Conservation (phyloP, 148 eudicot species). For the Tetragonia tetragonoides region DNA sequence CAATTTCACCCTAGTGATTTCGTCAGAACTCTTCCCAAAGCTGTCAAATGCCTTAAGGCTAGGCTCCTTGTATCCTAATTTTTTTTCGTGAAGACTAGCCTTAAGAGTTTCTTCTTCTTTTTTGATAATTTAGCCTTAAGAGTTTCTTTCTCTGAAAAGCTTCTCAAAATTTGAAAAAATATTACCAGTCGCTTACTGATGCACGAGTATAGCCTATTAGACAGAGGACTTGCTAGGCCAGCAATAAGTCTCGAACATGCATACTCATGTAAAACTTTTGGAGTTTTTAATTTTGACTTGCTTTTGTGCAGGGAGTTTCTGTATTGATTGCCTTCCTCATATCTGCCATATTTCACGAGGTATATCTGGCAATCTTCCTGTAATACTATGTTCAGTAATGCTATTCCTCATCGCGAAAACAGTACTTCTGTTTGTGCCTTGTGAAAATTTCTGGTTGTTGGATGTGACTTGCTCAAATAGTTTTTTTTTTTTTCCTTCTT, state of each 20-base stretch:
- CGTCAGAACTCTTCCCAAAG: neutral
- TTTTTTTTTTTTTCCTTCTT: no score
- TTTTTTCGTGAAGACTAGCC: no score
- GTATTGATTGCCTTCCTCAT: constrained; percentile 72
- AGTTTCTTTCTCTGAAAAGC: neutral
- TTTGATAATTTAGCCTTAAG: neutral
- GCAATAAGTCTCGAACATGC: neutral
- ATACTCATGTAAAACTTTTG: neutral
- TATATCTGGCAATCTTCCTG: constrained; percentile 25
- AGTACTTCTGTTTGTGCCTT: no score
- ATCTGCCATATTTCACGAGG: constrained; percentile 96
- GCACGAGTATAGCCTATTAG: neutral
- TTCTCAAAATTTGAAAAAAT: neutral
- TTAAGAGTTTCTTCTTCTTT: no score
- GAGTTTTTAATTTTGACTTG: constrained; percentile 1
- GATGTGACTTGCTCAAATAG: no score
- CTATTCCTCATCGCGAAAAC: no score
- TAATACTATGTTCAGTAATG: no score
- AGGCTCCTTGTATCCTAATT: neutral
- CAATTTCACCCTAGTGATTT: neutral
- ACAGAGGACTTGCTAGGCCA: neutral
- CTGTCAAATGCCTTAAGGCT: neutral
- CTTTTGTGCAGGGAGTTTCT: constrained; percentile 62
- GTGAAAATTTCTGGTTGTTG: no score
- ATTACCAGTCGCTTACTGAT: neutral